Evolutionary conservation across 1,284 basidiomycete species (phyloP), one percentile per base, ranked within the genome.

Genomic region (Wallemia hederae): DNA sequence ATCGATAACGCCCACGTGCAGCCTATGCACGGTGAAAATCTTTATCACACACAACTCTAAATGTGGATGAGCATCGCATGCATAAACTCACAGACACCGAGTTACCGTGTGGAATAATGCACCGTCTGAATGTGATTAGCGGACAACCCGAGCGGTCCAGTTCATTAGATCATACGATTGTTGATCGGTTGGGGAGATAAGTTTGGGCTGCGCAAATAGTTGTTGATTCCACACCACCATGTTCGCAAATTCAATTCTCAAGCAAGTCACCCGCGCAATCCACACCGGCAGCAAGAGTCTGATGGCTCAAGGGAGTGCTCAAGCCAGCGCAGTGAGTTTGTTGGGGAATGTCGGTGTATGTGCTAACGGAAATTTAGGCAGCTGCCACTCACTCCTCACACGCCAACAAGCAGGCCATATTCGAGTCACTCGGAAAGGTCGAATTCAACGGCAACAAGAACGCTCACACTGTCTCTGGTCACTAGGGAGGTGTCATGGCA

Each of bases 381-480:
- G 9, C n/a, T 14, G 11, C 14, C 39, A 15, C 14, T 15, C 39
- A 17, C 39, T 49, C n/a, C 5, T 11, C 39, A 49, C 7, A 31
- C 29, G 29, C 29, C 17, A 7, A 31, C 39, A 49, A 49, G 39
- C 39, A 14, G 22, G 39, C 39, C 22, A 49, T 49, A 9, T 49
- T 49, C n/a, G 39, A 49, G 19, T 49, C 39, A 15, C 11, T 49
- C 39, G 39, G 39, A 14, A 49, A 22, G 39, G 39, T 49, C 39
- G 39, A 49, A 49, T 49, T 49, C 39, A 49, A 49, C 39, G 39
- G 39, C 39, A 49, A 49, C 39, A 49, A 49, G 39, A 49, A 49
- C 39, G n/a, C 39, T 17, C 39, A 49, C 39, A 22, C n/a, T n/a
- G 39, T 49, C 14, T 7, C 39, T 49, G 39, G n/a, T 5, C 39